Conservation (phyloP, 2,329 filamentous ascomycete genomes). For the Aspergillus sp. region DNA sequence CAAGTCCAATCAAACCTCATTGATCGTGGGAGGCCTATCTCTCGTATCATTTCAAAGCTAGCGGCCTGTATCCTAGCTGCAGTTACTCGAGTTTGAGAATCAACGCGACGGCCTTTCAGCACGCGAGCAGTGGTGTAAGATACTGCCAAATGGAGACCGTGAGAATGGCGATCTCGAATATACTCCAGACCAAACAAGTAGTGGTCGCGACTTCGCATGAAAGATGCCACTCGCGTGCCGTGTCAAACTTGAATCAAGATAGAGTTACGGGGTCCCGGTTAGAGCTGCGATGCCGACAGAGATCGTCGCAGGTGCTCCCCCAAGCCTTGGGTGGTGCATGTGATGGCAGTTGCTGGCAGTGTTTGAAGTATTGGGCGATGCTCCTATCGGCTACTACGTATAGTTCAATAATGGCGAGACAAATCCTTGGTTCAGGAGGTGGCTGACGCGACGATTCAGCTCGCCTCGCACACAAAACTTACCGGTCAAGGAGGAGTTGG, state of each 20-base stretch:
- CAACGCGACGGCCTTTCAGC: background rate
- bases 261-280: background rate
- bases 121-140: background rate
- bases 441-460: conserved; percentile 17
- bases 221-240: background rate
- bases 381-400: background rate
- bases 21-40: background rate
- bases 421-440: conserved; percentile 21
- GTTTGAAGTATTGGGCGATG: background rate
- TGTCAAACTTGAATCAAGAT: conserved; percentile 1
- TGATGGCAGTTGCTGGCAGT: background rate
- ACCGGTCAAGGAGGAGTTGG: background rate
- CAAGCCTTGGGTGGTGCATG: background rate
- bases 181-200: background rate
- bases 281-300: background rate
- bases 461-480: conserved; percentile 3
- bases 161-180: background rate
- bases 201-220: background rate
- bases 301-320: background rate
- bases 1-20: conserved; percentile 1
- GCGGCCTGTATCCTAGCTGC: background rate
- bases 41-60: background rate
- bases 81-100: background rate
- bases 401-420: background rate
- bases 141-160: background rate